These are phyloP conservation scores for Trichosporon coremiiforme DNA, from an alignment of 1,284 basidiomycete species.

Conservation along the genomic window DNA sequence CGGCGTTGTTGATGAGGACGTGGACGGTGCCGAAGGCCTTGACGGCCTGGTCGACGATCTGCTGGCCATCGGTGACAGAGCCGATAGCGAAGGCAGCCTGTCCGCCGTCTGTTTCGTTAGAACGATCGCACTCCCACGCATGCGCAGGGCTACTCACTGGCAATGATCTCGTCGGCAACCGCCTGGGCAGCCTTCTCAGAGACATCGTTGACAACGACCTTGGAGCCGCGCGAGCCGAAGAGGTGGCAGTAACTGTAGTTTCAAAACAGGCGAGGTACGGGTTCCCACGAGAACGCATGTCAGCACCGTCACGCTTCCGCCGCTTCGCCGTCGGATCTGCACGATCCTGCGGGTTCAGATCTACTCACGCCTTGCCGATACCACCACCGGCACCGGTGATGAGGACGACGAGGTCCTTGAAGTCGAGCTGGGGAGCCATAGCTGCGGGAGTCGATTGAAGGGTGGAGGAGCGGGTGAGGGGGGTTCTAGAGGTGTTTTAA, in stretches of 20 bases:
- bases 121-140: not conserved
- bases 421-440: constrained; percentile 54
- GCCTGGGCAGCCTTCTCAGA: constrained; percentile 84
- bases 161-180: constrained; percentile 86
- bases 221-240: constrained; percentile 88
- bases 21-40: constrained; percentile 82
- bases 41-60: constrained; percentile 79
- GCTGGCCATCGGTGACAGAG: constrained; percentile 83
- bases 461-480: not conserved
- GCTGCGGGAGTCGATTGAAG: not conserved
- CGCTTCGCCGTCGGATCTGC: not conserved
- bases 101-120: constrained; percentile 67
- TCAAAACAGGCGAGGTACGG: not conserved
- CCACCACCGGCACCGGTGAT: constrained; percentile 96
- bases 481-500: not conserved
- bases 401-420: constrained; percentile 90
- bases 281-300: constrained; percentile 7
- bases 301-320: constrained; percentile 7
- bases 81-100: constrained; percentile 84
- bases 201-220: constrained; percentile 95
- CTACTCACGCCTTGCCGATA: constrained; percentile 74
- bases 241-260: constrained; percentile 76
- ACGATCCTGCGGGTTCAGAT: not conserved
- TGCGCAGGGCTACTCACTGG: constrained; percentile 61
- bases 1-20: constrained; percentile 94